These are phyloP conservation scores for Chlamydomonas incerta DNA, from an alignment of 139 green algal genomes.

Conservation along the genomic window DNA sequence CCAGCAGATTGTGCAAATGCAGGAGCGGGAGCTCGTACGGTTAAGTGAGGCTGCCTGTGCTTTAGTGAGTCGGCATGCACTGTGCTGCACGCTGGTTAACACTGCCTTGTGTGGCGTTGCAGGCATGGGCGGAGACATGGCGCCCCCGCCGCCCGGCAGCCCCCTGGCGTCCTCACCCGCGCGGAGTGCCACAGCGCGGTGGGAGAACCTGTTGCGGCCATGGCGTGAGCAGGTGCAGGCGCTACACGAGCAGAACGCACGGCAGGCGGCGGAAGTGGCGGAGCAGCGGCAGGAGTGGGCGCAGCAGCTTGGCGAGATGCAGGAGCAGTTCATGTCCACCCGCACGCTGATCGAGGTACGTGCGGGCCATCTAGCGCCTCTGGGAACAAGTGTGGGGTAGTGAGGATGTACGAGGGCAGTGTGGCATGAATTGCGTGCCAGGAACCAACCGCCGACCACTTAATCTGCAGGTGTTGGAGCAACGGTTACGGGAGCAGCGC, in stretches of 20 bases:
- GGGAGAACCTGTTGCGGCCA: constrained; percentile 24
- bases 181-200: neutral
- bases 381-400: too few species aligned
- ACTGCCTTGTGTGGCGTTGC: too few species aligned
- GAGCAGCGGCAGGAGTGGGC: constrained; percentile 13
- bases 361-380: too few species aligned
- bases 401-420: too few species aligned
- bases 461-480: constrained; percentile 20
- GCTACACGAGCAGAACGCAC: constrained; percentile 17
- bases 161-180: neutral
- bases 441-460: neutral
- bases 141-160: too few species aligned
- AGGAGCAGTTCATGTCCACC: constrained; percentile 21
- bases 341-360: constrained; percentile 30
- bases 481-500: constrained; percentile 3
- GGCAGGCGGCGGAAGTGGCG: neutral
- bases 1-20: constrained; percentile 26
- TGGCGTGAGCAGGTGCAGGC: constrained; percentile 27
- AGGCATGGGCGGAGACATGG: too few species aligned
- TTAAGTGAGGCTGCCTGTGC: neutral
- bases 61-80: too few species aligned
- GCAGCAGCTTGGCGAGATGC: constrained; percentile 20
- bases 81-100: too few species aligned
- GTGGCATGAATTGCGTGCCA: neutral
- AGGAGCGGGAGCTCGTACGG: constrained; percentile 33